Conservation (phyloP, 1,284 basidiomycete genomes). For the Ustilago lituana region DNA sequence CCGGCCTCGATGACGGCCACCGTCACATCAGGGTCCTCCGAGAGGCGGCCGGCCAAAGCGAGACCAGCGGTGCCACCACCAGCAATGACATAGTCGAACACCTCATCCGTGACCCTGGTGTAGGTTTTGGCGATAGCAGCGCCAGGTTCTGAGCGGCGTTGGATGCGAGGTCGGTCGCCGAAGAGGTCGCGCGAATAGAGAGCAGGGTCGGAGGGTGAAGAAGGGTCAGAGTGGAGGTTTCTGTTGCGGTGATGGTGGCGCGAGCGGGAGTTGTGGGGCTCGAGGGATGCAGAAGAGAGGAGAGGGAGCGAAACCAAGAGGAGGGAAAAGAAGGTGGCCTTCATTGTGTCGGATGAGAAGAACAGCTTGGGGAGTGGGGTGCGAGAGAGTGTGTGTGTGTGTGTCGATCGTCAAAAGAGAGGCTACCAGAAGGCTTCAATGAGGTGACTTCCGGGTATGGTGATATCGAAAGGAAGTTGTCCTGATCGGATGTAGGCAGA, state of each 20-base stretch:
- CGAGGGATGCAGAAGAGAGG: constrained; percentile 30
- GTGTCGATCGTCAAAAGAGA: constrained; percentile 20
- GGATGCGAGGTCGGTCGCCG: constrained; percentile 11
- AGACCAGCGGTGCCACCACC: constrained; percentile 93
- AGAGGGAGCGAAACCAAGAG: constrained; percentile 31
- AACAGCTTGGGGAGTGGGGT: too few species aligned
- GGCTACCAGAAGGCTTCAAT: constrained; percentile 28
- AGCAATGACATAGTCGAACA: constrained; percentile 81
- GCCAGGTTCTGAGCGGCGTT: constrained; percentile 21
- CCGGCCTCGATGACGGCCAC: constrained; percentile 77
- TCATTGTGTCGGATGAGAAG: constrained; percentile 13
- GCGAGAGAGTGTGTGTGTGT: constrained; percentile 1
- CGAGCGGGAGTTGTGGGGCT: constrained; percentile 9
- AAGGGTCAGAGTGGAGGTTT: constrained; percentile 17
- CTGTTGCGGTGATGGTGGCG: constrained; percentile 22
- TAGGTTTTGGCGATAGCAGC: constrained; percentile 38
- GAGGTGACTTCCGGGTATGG: too few species aligned
- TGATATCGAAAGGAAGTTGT: too few species aligned
- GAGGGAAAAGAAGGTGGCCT: constrained; percentile 31
- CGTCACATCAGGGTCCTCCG: constrained; percentile 72
- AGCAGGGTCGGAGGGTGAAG: constrained; percentile 5
- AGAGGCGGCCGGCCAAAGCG: constrained; percentile 84
- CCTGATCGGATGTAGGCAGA: constrained; percentile 35
- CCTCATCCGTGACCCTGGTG: constrained; percentile 22
- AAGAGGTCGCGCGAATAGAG: constrained; percentile 16